Conservation (phyloP, 768 basidiomycete species). For the Leucocoprinus leucothites region DNA sequence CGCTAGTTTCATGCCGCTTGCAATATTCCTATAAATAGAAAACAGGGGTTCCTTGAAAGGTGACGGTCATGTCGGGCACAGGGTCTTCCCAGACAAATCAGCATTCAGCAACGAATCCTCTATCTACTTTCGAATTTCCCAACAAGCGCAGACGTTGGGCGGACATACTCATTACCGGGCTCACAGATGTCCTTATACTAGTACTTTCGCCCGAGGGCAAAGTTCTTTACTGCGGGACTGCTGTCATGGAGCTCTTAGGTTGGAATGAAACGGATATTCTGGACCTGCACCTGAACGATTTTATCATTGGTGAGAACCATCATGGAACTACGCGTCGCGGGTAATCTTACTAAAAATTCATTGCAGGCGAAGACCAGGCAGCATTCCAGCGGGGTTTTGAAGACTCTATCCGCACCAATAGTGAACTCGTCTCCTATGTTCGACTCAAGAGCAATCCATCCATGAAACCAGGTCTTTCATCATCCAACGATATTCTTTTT, state of each 20-base stretch:
- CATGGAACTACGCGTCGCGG: background rate
- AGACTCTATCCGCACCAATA: slow-evolving; percentile 45
- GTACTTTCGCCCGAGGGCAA: slow-evolving; percentile 61
- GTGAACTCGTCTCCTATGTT: slow-evolving; percentile 55
- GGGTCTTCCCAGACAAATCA: slow-evolving; percentile 12
- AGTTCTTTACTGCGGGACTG: slow-evolving; percentile 67
- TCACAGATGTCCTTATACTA: slow-evolving; percentile 70
- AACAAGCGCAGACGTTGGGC: slow-evolving; percentile 87
- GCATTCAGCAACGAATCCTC: slow-evolving; percentile 20
- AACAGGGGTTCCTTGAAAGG: background rate
- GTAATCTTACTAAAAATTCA: slow-evolving; percentile 9
- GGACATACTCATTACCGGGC: slow-evolving; percentile 72
- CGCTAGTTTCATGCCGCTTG: background rate
- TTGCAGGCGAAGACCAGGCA: slow-evolving; percentile 57
- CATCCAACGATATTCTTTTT: slow-evolving; percentile 54
- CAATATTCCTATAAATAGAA: slow-evolving; percentile 12
- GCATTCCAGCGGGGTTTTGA: slow-evolving; percentile 57
- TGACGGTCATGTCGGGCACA: slow-evolving; percentile 12
- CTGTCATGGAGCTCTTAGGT: slow-evolving; percentile 70
- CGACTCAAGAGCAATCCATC: slow-evolving; percentile 51
- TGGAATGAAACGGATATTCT: slow-evolving; percentile 75
- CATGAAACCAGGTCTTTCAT: slow-evolving; percentile 17
- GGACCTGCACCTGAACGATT: slow-evolving; percentile 60
- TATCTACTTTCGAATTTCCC: slow-evolving; percentile 68
- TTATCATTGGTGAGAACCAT: slow-evolving; percentile 54